A percentile compares a stretch with the other conserved stretches of the same genome.
Evolutionary conservation across 345 rosid genomes (phyloP).

Genomic region (Dipteronia dyeriana): DNA sequence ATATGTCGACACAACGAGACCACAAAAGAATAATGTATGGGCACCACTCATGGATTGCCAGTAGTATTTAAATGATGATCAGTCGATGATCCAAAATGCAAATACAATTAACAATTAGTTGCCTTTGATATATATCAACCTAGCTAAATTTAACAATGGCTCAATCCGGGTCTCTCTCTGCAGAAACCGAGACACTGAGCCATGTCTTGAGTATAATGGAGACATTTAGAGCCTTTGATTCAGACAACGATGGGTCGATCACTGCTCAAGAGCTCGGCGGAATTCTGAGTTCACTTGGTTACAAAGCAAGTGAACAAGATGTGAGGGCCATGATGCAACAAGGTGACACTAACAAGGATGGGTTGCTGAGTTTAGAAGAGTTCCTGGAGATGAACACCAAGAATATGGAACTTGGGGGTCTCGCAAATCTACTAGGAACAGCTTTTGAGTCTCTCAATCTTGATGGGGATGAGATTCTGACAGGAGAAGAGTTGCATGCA

Average conservation of each 20-base stretch:
- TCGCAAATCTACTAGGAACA: conserved; percentile 31
- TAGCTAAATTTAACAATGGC: conserved; percentile 32
- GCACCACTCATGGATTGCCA: neutral
- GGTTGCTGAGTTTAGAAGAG: conserved; percentile 55
- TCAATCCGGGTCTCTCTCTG: conserved; percentile 34
- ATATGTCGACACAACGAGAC: conserved; percentile 19
- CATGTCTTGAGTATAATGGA: conserved; percentile 48
- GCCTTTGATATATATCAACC: neutral
- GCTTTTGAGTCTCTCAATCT: conserved; percentile 35
- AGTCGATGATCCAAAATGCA: neutral
- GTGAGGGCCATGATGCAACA: conserved; percentile 52
- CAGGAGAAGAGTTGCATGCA: conserved; percentile 43
- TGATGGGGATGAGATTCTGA: conserved; percentile 34
- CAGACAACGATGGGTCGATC: conserved; percentile 56
- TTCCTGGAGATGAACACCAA: conserved; percentile 65
- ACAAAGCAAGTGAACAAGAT: conserved; percentile 45
- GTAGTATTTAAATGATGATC: conserved; percentile 17
- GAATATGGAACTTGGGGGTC: conserved; percentile 43
- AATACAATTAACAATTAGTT: neutral
- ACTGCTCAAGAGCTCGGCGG: conserved; percentile 60
- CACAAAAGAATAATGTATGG: neutral
- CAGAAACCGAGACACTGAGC: conserved; percentile 49
- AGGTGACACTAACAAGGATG: conserved; percentile 53
- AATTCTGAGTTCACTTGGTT: conserved; percentile 54
- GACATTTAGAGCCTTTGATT: conserved; percentile 64